These are phyloP conservation scores for Anthracocystis panici-leucophaei DNA, from an alignment of 1,284 basidiomycete species.

Conservation along the genomic window DNA sequence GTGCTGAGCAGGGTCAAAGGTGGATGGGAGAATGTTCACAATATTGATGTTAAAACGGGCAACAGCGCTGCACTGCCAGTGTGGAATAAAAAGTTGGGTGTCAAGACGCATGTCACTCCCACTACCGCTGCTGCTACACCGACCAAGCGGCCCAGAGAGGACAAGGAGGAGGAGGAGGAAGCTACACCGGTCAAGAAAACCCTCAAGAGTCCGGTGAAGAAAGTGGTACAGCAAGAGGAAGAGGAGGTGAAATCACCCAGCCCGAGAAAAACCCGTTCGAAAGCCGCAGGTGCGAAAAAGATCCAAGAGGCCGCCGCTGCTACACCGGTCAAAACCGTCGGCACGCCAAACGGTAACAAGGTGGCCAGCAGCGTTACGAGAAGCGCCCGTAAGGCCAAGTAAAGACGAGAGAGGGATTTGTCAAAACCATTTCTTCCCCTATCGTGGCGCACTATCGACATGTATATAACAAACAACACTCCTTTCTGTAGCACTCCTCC, in stretches of 20 bases:
- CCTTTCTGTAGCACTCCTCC: background rate
- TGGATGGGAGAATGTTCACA: constrained; percentile 92
- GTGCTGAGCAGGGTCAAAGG: constrained; percentile 78
- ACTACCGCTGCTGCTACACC: background rate
- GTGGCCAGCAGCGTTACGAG: constrained; percentile 11
- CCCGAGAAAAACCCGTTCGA: constrained; percentile 29
- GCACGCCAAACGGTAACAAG: constrained; percentile 6
- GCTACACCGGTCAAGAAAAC: constrained; percentile 1
- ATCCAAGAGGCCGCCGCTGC: background rate
- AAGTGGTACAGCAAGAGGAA: constrained; percentile 3
- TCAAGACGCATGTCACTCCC: constrained; percentile 32
- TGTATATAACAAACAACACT: too few relatives aligned
- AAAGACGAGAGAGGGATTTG: background rate
- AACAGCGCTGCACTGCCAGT: constrained; percentile 86
- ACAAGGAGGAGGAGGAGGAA: constrained; percentile 3
- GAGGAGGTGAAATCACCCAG: constrained; percentile 7
- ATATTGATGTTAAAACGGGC: constrained; percentile 90
- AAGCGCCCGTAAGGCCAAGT: constrained; percentile 24
- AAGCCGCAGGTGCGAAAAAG: constrained; percentile 5
- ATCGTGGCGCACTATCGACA: background rate
- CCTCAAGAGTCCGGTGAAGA: constrained; percentile 3
- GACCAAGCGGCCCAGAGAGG: background rate
- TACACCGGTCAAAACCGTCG: constrained; percentile 11
- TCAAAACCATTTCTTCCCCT: background rate
- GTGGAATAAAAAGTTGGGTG: constrained; percentile 82